Evolutionary conservation across 352 stramenopile genomes (phyloP).

Genomic region (Phytophthora agathidicida): DNA sequence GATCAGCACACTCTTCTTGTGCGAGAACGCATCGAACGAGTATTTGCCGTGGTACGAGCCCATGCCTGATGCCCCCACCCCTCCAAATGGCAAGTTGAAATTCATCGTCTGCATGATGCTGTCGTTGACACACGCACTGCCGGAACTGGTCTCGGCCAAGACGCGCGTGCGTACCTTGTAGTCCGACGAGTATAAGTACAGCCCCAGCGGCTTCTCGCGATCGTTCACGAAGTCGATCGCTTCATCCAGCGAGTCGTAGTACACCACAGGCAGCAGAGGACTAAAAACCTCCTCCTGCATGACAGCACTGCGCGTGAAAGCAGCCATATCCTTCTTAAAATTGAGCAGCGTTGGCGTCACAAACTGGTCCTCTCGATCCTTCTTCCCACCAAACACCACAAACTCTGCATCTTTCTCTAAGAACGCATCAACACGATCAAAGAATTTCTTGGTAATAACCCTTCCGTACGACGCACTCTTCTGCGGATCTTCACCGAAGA

Average conservation of each 20-base stretch:
- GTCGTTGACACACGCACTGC: conserved; percentile 81
- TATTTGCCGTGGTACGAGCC: conserved; percentile 85
- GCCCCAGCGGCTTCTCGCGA: conserved; percentile 75
- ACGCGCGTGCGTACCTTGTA: conserved; percentile 38
- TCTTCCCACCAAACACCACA: conserved; percentile 62
- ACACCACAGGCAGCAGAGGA: conserved; percentile 93
- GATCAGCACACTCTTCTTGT: conserved; percentile 67
- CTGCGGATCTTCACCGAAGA: conserved; percentile 67
- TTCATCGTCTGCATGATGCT: conserved; percentile 74
- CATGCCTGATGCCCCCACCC: conserved; percentile 80
- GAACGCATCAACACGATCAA: conserved; percentile 53
- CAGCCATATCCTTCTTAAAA: conserved; percentile 67
- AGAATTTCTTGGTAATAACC: conserved; percentile 72
- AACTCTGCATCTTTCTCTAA: conserved; percentile 63
- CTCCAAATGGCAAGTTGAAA: conserved; percentile 79
- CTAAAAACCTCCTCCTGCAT: conserved; percentile 97
- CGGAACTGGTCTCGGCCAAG: conserved; percentile 53
- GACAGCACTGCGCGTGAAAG: conserved; percentile 56
- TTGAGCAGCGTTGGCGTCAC: conserved; percentile 91
- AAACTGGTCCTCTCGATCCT: conserved; percentile 76
- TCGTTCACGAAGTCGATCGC: conserved; percentile 53
- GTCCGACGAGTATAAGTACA: conserved; percentile 86
- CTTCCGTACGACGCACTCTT: conserved; percentile 51
- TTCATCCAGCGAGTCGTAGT: conserved; percentile 56
- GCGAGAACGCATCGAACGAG: conserved; percentile 81